Percentiles rank a stretch among this genome's conserved stretches.
Evolutionary conservation across 257 asterid genomes (phyloP).

Genomic region (Solanum pinnatisectum): DNA sequence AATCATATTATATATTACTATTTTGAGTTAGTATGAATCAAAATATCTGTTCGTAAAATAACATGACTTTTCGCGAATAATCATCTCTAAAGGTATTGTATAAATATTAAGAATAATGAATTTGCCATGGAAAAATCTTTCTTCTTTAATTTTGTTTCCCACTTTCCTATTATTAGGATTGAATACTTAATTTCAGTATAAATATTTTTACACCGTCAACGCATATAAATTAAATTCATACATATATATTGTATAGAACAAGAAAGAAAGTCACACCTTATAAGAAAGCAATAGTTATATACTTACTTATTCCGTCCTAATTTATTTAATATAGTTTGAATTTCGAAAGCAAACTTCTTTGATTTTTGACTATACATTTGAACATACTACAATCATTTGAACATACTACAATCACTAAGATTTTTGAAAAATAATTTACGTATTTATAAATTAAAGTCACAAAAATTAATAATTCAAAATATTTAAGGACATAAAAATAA

Average conservation of each 20-base stretch:
- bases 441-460: neutral
- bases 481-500: neutral
- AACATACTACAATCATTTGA: neutral
- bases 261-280: neutral
- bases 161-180: neutral
- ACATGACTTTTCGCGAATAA: neutral
- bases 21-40: neutral
- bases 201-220: neutral
- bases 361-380: neutral
- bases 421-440: neutral
- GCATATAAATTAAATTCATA: neutral
- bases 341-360: neutral
- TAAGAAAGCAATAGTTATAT: neutral
- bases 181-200: neutral
- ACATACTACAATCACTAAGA: neutral
- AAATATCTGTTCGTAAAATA: neutral
- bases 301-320: neutral
- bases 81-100: neutral
- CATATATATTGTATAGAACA: neutral
- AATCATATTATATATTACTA: neutral
- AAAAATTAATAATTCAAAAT: neutral
- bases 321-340: neutral
- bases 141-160: neutral
- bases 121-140: neutral
- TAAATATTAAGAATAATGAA: neutral